Percentiles rank a stretch among this genome's conserved stretches.
These are phyloP conservation scores for Pigoraptor vietnamica DNA, from an alignment of 78 protist species.

Conservation along the genomic window DNA sequence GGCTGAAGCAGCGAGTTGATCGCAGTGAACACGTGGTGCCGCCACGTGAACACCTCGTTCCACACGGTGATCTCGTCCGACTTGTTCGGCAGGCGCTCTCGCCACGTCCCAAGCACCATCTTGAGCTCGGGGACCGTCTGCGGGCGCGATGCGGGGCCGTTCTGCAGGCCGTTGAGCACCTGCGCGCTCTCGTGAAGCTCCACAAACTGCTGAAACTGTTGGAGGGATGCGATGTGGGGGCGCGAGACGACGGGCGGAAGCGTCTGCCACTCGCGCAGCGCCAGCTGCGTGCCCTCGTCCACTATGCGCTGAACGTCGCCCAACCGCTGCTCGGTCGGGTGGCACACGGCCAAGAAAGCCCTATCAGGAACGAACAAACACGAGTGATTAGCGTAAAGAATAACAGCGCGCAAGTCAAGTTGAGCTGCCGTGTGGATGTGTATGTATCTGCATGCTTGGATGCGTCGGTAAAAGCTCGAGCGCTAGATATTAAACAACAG, in stretches of 20 bases:
- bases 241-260: background rate
- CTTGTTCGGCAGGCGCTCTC: constrained; percentile 53
- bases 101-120: constrained; percentile 51
- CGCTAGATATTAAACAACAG: too few relatives aligned
- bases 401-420: background rate
- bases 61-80: constrained; percentile 51
- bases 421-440: background rate
- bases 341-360: background rate
- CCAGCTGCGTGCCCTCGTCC: background rate
- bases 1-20: background rate
- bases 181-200: constrained; percentile 53
- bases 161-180: background rate
- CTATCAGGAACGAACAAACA: too few relatives aligned
- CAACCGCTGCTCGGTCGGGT: background rate
- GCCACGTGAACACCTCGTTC: constrained; percentile 36
- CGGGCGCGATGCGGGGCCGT: background rate
- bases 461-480: too few relatives aligned
- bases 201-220: constrained; percentile 38
- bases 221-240: constrained; percentile 23
- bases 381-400: too few relatives aligned
- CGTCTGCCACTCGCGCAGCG: background rate
- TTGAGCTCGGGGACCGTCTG: constrained; percentile 27
- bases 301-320: background rate
- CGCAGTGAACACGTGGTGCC: constrained; percentile 8
- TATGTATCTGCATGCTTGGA: too few relatives aligned